A percentile compares a stretch with the other conserved stretches of the same genome.
phyloP scores from a whole-genome alignment of 2,329 filamentous ascomycete species.

The Claviceps citrina region DNA sequence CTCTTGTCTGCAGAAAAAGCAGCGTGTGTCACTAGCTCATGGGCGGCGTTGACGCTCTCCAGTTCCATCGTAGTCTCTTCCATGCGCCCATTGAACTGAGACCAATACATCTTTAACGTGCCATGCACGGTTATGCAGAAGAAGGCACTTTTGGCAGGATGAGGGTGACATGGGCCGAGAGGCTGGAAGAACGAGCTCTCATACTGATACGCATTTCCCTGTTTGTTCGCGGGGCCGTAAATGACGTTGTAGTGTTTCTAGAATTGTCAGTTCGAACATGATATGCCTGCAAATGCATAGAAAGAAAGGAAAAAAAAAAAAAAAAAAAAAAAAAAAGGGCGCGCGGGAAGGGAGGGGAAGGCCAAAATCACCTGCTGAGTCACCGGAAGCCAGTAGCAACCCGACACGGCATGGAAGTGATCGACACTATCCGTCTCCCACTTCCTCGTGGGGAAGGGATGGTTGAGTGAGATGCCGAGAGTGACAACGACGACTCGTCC shows the following conservation, averaged over 20 bases:
- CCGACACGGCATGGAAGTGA: constrained; percentile 64
- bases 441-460: constrained; percentile 44
- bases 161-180: constrained; percentile 58
- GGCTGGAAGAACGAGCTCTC: constrained; percentile 49
- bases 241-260: constrained; percentile 30
- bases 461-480: constrained; percentile 58
- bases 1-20: constrained; percentile 60
- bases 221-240: constrained; percentile 49
- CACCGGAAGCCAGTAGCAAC: constrained; percentile 73
- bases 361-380: constrained; percentile 20
- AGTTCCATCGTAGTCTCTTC: constrained; percentile 60
- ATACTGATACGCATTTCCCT: constrained; percentile 50
- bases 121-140: constrained; percentile 64
- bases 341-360: too few species aligned
- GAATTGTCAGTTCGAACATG: not conserved
- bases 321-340: too few species aligned
- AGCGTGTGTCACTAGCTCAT: constrained; percentile 68
- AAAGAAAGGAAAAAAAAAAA: not conserved
- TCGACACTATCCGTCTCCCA: constrained; percentile 55
- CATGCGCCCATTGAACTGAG: constrained; percentile 57
- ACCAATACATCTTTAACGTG: constrained; percentile 59
- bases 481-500: constrained; percentile 64
- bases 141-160: constrained; percentile 54
- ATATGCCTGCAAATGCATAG: not conserved
- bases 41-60: constrained; percentile 54